A percentile compares a stretch with the other conserved stretches of the same genome.
Conservation (phyloP, 2,329 filamentous ascomycete species). For the Verticillium nonalfalfae region DNA sequence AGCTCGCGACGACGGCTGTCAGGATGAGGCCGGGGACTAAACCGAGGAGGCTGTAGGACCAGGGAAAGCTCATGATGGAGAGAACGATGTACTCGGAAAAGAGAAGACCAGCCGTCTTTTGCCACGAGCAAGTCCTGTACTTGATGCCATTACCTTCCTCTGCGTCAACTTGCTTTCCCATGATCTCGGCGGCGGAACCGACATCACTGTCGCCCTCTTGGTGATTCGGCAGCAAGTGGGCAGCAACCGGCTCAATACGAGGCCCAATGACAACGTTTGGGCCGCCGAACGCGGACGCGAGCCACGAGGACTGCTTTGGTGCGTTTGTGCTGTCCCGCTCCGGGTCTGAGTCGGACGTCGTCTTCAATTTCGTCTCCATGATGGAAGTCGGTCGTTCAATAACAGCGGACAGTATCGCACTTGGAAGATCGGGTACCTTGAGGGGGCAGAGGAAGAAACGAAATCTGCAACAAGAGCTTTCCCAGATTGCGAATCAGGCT, state of each 20-base stretch:
- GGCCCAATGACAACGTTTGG: conserved; percentile 37
- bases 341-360: not conserved
- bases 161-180: conserved; percentile 64
- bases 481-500: not conserved
- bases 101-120: conserved; percentile 84
- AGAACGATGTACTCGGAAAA: conserved; percentile 82
- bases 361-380: not conserved
- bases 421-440: not conserved
- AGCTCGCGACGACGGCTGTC: conserved; percentile 67
- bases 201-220: conserved; percentile 29
- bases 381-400: too few relatives aligned
- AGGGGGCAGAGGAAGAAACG: not conserved
- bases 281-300: conserved; percentile 26
- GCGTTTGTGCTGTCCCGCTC: not conserved
- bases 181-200: conserved; percentile 37
- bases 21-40: conserved; percentile 79
- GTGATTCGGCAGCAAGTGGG: conserved; percentile 22
- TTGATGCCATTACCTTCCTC: conserved; percentile 77
- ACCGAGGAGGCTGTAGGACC: conserved; percentile 82
- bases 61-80: conserved; percentile 89
- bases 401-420: not conserved
- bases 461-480: too few relatives aligned
- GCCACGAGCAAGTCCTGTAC: conserved; percentile 91
- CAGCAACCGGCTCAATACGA: conserved; percentile 43
- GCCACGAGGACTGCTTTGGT: not conserved